A percentile compares a stretch with the other conserved stretches of the same genome.
phyloP scores from a whole-genome alignment of 2,329 filamentous ascomycete genomes.

The Botrytis squamosa region DNA sequence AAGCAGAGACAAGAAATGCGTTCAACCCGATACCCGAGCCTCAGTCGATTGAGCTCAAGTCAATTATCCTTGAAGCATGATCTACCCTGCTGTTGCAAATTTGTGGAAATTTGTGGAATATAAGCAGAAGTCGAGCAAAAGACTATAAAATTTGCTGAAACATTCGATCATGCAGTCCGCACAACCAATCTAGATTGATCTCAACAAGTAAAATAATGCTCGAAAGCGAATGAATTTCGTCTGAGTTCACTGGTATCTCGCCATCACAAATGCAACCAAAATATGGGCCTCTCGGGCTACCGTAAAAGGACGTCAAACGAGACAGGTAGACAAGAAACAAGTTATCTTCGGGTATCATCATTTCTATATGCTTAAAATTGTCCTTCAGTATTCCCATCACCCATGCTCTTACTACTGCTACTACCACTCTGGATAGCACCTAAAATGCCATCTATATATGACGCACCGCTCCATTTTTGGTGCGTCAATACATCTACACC shows the following conservation, averaged over 20 bases:
- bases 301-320: not conserved
- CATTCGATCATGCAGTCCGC: not conserved
- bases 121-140: not conserved
- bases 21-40: too few species aligned
- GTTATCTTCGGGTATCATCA: not conserved
- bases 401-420: slow-evolving; percentile 89
- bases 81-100: not conserved
- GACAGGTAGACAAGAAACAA: not conserved
- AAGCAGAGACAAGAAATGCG: too few species aligned
- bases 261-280: not conserved
- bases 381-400: slow-evolving; percentile 85
- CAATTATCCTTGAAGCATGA: not conserved
- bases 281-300: not conserved
- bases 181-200: rapidly evolving
- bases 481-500: slow-evolving; percentile 45
- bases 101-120: not conserved
- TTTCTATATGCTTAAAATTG: slow-evolving; percentile 47
- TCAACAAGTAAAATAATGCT: not conserved
- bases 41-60: not conserved
- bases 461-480: slow-evolving; percentile 58
- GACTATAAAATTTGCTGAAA: not conserved
- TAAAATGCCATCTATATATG: slow-evolving; percentile 83
- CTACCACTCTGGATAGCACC: slow-evolving; percentile 90
- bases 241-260: not conserved
- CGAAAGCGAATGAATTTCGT: not conserved